Evolutionary conservation across 1,139 yeast genomes (phyloP), one percentile per base, ranked within the genome.

Genomic region (Pichia norvegensis): DNA sequence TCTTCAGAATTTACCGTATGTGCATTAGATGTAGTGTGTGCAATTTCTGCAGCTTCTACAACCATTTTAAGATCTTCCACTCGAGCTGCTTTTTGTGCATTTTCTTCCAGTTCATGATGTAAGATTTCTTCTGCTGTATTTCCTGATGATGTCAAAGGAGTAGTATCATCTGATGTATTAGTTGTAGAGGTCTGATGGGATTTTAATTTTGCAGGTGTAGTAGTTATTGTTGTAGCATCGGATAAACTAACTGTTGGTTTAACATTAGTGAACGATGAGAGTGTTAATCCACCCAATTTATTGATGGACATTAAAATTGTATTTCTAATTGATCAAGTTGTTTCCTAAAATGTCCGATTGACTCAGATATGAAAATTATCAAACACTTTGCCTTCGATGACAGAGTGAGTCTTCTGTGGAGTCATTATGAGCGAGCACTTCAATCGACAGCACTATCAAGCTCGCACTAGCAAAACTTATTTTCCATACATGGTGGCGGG

Each of bases 211-310:
- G n/a, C 20, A 10, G 38, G 4, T 14, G 38, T 13, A 3, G 35
- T 20, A 31, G 20, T 16, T 16, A 29, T 2, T 22, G 41, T 37
- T 22, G 25, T 37, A 8, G 46, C 39, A 19, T 33, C 46, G 1
- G 54, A 45, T 4, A 49, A 33, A 13, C 47, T 20, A 14, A 50
- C 54, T 13, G 50, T 50, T 9, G 55, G 54, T 36, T 46, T 37
- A 8, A 44, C 47, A 19, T 40, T 42, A 8, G 50, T 38, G 22
- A 52, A 47, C 1, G 53, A 47, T n/a, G 55, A 49, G 6, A 50
- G 41, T 4, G 47, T 45, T 9, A 50, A 42, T 13, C 54, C 50
- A 4, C 27, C 33, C 8, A 17, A 16, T 3, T 36, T 39, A 22
- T 40, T 43, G 14, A 46, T 43, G 7, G 46, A 35, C 37, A 35